Evolutionary conservation across 2,329 filamentous ascomycete species (phyloP), one percentile per base, ranked within the genome.

Genomic region (Alternaria sp.): DNA sequence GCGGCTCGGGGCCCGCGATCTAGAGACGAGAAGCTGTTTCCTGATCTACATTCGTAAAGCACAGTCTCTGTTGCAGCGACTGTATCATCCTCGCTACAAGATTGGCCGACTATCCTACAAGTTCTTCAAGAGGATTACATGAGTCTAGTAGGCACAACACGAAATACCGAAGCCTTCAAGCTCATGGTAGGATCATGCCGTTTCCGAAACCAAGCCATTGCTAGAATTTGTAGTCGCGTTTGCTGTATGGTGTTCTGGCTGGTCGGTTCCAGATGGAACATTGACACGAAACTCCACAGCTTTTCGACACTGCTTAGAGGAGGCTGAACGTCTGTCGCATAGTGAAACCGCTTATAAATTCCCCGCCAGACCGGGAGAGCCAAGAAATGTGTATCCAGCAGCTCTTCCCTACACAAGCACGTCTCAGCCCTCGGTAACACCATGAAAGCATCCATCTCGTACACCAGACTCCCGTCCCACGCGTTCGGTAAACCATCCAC

Each of bases 381-480:
- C 17, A 17, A 2, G n/a, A 17, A 40, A 17, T 2, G 1, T 40
- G 36, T 40, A 40, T 40, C 9, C 3, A 40, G n/a, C 36, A 40
- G 36, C 36, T n/a, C 3, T 40, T 6, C 15, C n/a, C 36, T 40
- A 40, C 36, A 40, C 15, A 17, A 40, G 1, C 36, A 17, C n/a
- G n/a, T 40, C 36, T 40, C 36, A 40, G 36, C 36, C 30, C 36
- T 40, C 36, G 15, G 36, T 40, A 11, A 40, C 36, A 40, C 36
- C 36, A 40, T 3, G 36, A 6, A 40, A 40, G 36, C 0, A 40
- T 0, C 0, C 36, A 0, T 17, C n/a, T 17, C 0, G 36, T 1
- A 17, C 15, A 17, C 36, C 36, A 0, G 36, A 11, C 36, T 40
- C 15, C 36, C 0, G 5, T 40, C 36, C 36, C 36, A 40, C 36